Evolutionary conservation across 2,329 filamentous ascomycete species (phyloP).

Genomic region (Diplodia sapinea): DNA sequence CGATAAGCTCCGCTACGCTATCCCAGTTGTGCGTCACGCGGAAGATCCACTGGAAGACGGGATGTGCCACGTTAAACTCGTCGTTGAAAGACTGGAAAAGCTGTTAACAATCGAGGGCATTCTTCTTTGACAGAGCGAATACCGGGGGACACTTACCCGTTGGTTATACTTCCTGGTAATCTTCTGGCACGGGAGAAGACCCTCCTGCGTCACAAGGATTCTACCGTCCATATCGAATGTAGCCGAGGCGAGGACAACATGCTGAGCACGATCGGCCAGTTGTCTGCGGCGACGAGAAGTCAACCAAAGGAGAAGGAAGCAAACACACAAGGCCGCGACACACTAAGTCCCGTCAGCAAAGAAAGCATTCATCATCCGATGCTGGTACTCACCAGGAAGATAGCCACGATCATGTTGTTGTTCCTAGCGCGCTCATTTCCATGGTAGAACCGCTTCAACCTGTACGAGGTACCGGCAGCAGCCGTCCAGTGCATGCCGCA

Average conservation of each 20-base stretch:
- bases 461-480: slow-evolving; percentile 72
- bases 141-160: slow-evolving; percentile 9
- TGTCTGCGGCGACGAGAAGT: slow-evolving; percentile 45
- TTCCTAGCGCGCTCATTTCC: slow-evolving; percentile 55
- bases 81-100: slow-evolving; percentile 66
- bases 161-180: slow-evolving; percentile 67
- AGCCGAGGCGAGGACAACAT: slow-evolving; percentile 63
- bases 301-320: slow-evolving; percentile 44
- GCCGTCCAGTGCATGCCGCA: slow-evolving; percentile 91
- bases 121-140: background rate
- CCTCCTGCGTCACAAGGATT: slow-evolving; percentile 72
- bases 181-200: slow-evolving; percentile 72
- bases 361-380: too few relatives aligned
- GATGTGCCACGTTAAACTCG: slow-evolving; percentile 75
- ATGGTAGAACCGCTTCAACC: slow-evolving; percentile 57
- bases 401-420: slow-evolving; percentile 74
- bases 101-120: background rate
- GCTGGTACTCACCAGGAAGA: slow-evolving; percentile 65
- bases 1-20: slow-evolving; percentile 69
- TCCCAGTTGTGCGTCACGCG: slow-evolving; percentile 80
- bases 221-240: slow-evolving; percentile 71
- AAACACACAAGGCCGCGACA: slow-evolving; percentile 46
- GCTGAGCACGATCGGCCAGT: slow-evolving; percentile 56
- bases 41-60: slow-evolving; percentile 87
- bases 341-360: slow-evolving; percentile 40